A percentile compares a stretch with the other conserved stretches of the same genome.
phyloP scores from a whole-genome alignment of 2,329 filamentous ascomycete species.

The Diaporthe capsici region DNA sequence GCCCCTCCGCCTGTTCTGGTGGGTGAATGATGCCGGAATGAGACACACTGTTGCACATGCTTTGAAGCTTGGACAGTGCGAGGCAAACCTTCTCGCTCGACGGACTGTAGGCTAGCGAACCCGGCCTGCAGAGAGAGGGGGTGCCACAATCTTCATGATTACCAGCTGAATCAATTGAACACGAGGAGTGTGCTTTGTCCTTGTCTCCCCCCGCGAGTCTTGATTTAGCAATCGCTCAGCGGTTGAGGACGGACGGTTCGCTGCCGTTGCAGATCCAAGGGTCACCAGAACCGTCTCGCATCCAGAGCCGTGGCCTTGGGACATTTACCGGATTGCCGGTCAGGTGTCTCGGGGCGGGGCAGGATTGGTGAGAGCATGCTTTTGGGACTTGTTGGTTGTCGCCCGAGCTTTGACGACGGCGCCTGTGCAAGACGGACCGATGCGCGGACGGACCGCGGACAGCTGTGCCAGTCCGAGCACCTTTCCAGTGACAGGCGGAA shows the following conservation, averaged over 20 bases:
- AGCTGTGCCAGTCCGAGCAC: conserved; percentile 16
- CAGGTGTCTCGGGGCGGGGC: conserved; percentile 18
- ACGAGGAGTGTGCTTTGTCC: conserved; percentile 14
- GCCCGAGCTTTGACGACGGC: conserved; percentile 21
- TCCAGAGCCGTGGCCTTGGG: conserved; percentile 24
- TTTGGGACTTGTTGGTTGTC: conserved; percentile 5
- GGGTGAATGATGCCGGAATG: conserved; percentile 20
- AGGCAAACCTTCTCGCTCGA: conserved; percentile 5
- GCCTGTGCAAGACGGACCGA: conserved; percentile 13
- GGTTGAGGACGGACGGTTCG: conserved; percentile 3
- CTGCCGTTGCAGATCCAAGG: conserved; percentile 1
- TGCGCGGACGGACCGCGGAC: conserved; percentile 14
- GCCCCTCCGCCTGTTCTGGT: not conserved
- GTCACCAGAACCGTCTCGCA: conserved; percentile 5
- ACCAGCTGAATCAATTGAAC: not conserved
- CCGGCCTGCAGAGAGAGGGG: conserved; percentile 3
- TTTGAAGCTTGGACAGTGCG: conserved; percentile 20
- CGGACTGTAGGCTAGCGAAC: conserved; percentile 3
- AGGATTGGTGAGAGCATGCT: conserved; percentile 19
- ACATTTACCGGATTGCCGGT: conserved; percentile 25
- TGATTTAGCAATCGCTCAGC: conserved; percentile 8
- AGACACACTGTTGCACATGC: conserved; percentile 30
- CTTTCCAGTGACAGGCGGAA: not conserved
- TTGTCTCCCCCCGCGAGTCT: not conserved
- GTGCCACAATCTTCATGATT: not conserved